A percentile compares a stretch with the other conserved stretches of the same genome.
Conservation (phyloP, 495 filamentous ascomycete species). For the Endocarpon pusillum region DNA sequence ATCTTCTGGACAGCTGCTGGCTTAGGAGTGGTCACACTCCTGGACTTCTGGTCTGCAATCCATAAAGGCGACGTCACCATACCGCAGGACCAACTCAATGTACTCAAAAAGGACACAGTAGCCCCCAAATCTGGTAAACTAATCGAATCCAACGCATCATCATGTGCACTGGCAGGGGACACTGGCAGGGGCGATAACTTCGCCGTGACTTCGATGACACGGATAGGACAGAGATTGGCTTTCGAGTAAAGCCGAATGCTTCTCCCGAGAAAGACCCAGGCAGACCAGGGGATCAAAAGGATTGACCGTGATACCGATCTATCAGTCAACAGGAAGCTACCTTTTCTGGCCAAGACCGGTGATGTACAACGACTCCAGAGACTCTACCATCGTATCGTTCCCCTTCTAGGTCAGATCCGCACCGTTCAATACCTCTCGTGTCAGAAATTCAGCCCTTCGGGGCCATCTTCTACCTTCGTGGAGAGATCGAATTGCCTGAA, state of each 20-base stretch:
- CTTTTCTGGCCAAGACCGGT: conserved; percentile 4
- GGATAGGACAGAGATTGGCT: conserved; percentile 5
- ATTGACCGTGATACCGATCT: conserved; percentile 14
- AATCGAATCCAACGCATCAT: conserved; percentile 13
- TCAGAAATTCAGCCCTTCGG: conserved; percentile 17
- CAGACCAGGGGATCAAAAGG: conserved; percentile 9
- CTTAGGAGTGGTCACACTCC: conserved; percentile 19
- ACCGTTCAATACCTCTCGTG: conserved; percentile 15
- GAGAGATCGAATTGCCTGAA: conserved; percentile 11
- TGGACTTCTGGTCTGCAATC: conserved; percentile 21
- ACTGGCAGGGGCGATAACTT: conserved; percentile 15
- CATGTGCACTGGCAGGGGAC: conserved; percentile 14
- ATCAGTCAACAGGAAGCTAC: conserved; percentile 12
- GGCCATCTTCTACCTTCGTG: conserved; percentile 11
- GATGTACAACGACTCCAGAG: conserved; percentile 7
- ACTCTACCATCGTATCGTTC: conserved; percentile 12
- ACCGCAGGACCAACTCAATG: conserved; percentile 8
- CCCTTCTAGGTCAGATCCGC: conserved; percentile 16
- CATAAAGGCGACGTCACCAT: conserved; percentile 19
- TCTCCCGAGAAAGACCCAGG: background rate
- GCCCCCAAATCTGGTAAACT: background rate
- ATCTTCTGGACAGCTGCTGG: conserved; percentile 24
- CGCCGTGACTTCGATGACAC: conserved; percentile 5
- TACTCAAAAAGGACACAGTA: background rate
- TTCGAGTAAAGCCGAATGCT: background rate